Base-by-base conservation (phyloP, 164 flowering plant genomes). In the Nymphaea colorata region DNA sequence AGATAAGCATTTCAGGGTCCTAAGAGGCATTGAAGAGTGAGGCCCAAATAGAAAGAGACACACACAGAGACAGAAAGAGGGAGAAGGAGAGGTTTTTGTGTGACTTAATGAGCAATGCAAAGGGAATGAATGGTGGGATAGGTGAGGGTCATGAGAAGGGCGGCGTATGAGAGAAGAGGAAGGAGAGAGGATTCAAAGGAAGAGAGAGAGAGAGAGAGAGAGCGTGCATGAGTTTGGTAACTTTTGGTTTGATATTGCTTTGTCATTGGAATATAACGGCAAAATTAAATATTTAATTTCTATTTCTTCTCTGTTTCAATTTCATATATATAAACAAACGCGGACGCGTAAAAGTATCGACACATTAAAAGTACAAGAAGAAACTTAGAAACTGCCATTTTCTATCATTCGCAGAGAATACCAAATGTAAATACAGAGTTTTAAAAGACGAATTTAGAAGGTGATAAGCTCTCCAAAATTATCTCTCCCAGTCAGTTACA, bases 121-220 rank as follows among this genome's bases (percentile, higher is more conserved):
- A 67, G 64, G 64, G 71, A 55, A 66, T 65, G 74, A 44, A 42
- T 44, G 64, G 44, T 16, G 53, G 6, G 6, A 64, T 8, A 12
- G 70, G 66, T 57, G 69, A 61, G 66, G 68, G 66, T 67, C 57
- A 62, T 60, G 70, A 61, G 68, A 57, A 57, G 55, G 77, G 74
- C 77, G 78, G 76, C 81, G 82, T 81, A 76, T 5, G 53, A 44
- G 68, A 77, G 77, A 68, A 80, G 80, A 43, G 70, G 80, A 68
- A 66, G 16, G 59, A 17, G n/a, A 61, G 64, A 61, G 42, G 64
- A 61, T 61, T 5, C 25, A 61, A 61, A 61, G 64, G 41, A 17
- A 61, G 36, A 61, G 42, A 61, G 63, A 61, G 62, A 61, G 41
- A 25, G 62, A 25, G 64, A 36, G 64, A 61, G 64, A 61, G 64